Conservation (phyloP, 208 protist species). For the Angomonas deanei region DNA sequence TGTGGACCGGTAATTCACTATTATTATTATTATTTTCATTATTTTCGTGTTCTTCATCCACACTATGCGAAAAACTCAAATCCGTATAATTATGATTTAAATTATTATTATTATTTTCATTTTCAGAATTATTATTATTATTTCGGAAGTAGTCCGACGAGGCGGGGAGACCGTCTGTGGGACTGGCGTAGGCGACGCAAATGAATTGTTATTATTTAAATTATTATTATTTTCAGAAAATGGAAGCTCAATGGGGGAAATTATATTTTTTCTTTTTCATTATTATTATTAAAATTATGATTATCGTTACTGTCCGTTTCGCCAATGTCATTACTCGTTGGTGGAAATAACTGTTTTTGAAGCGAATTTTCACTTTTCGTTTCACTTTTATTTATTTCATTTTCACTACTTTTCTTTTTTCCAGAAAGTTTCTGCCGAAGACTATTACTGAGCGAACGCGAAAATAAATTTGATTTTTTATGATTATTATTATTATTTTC, state of each 20-base stretch:
- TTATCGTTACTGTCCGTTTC: background rate
- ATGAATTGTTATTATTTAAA: background rate
- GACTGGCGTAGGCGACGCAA: too few species aligned
- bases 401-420: too few species aligned
- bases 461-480: background rate
- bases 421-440: too few species aligned
- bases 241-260: background rate
- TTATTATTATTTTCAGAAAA: background rate
- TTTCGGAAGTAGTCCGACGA: background rate
- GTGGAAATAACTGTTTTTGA: too few species aligned
- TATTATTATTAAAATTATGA: background rate
- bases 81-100: background rate
- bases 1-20: too few species aligned
- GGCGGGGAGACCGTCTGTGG: background rate
- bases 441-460: background rate
- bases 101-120: background rate
- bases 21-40: background rate
- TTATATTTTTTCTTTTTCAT: too few species aligned
- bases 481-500: background rate
- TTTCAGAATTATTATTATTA: background rate
- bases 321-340: too few species aligned
- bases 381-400: too few species aligned
- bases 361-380: too few species aligned
- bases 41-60: background rate
- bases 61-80: background rate